These are phyloP conservation scores for Leccinum rimulosum DNA, from an alignment of 768 basidiomycete species.

Conservation along the genomic window DNA sequence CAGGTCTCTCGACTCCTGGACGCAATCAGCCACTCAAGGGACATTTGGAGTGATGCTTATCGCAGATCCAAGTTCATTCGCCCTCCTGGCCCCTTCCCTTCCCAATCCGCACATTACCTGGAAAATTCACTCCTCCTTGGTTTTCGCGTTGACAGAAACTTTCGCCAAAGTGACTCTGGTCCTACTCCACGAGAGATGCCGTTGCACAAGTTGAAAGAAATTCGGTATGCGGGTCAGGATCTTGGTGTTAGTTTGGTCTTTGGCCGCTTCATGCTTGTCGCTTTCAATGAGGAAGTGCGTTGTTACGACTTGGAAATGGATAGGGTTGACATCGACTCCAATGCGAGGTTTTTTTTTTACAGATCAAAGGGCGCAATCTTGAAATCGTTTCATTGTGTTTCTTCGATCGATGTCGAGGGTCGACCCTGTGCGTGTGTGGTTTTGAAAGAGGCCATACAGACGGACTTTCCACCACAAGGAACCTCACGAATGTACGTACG, in stretches of 20 bases:
- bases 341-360: conserved; percentile 7
- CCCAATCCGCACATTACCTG: conserved; percentile 13
- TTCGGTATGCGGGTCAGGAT: conserved; percentile 2
- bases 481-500: conserved; percentile 5
- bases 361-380: neutral
- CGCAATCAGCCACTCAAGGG: conserved; percentile 2
- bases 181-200: neutral
- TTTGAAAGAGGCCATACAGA: neutral
- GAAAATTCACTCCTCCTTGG: conserved; percentile 13
- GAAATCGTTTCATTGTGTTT: conserved; percentile 8
- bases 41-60: conserved; percentile 19
- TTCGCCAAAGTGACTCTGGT: no score
- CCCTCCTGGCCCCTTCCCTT: conserved; percentile 18
- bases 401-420: conserved; percentile 12
- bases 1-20: conserved; percentile 16
- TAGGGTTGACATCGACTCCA: no score
- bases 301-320: conserved; percentile 13
- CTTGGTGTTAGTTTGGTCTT: neutral
- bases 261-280: conserved; percentile 15
- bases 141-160: conserved; percentile 3
- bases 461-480: neutral
- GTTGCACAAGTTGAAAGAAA: neutral
- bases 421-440: conserved; percentile 14
- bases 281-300: conserved; percentile 9
- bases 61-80: conserved; percentile 10